Base-by-base conservation (phyloP, 306 rosid genomes). In the Aeschynomene evenia region DNA sequence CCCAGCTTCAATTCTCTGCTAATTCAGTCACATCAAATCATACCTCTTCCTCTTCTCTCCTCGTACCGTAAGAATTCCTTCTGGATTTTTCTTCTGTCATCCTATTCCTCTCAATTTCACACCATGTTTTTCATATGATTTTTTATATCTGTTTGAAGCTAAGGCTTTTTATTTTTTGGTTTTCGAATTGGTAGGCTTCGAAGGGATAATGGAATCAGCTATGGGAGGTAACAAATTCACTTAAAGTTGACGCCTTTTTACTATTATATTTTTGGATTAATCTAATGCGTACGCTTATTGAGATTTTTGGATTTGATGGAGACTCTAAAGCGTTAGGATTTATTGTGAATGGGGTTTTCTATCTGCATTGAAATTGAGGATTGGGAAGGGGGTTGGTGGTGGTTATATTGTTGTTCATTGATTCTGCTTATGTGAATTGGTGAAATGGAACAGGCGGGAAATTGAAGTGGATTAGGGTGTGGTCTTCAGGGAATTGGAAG, bases 161-260 rank as follows among this genome's bases (percentile, higher is more conserved):
- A 14, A 19, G 19, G 0, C 31, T 4, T 5, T 43, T 9, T 2
- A 1, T 40, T 40, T 14, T 12, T 12, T 3, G 1, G 9, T 21
- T 7, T 18, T 34, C 45, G 1, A 15, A 45, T 45, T 20, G 13
- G 15, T 61, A 70, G 81, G 77, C 62, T 50, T 51, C 49, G 11
- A 24, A 23, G 66, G 53, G 11, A 72, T 26, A 6, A 69, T 80
- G 84, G 66, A 23, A 15, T 23, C 37, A 9, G 49, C 2, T 7
- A 9, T 15, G 12, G 1, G 0, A 23, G 84, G 84, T 80, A 75
- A 68, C 58, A 15, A 65, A 37, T 63, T 70, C 21, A 20, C 57
- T 68, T 65, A 42, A 40, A 10, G 45, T 4, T 57, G 15, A 14
- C 1, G 16, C 39, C 24, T 23, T 57, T 71, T 9, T 40, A 39